Percentiles rank a stretch among this genome's conserved stretches.
phyloP scores from a whole-genome alignment of 805 yeast species.

The Metschnikowia orientalis region DNA sequence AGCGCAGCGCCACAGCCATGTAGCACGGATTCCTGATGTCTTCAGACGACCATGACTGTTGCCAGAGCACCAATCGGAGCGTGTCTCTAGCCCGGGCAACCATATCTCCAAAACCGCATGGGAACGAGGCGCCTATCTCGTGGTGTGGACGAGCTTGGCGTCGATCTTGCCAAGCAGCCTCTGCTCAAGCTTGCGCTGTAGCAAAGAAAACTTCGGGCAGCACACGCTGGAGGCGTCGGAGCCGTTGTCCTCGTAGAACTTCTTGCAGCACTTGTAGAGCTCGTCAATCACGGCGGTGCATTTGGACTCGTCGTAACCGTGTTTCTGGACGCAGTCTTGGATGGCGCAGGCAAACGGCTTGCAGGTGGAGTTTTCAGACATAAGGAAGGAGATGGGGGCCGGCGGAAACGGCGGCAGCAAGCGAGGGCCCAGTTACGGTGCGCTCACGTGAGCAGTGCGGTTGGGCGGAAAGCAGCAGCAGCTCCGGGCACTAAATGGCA shows the following conservation, averaged over 20 bases:
- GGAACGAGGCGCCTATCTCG: no score
- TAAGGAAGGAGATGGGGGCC: neutral
- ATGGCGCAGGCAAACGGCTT: conserved; percentile 79
- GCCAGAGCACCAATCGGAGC: no score
- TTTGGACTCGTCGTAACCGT: conserved; percentile 65
- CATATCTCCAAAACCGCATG: no score
- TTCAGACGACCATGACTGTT: no score
- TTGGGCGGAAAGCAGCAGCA: no score
- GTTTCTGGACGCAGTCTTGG: conserved; percentile 66
- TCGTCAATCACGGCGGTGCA: conserved; percentile 68
- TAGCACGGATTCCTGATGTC: no score
- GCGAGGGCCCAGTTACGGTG: neutral
- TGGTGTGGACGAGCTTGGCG: conserved; percentile 42
- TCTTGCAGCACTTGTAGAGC: conserved; percentile 69
- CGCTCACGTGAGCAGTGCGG: conserved; percentile 3
- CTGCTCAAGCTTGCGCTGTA: conserved; percentile 63
- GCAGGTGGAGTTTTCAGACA: conserved; percentile 45
- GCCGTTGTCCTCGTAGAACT: conserved; percentile 60
- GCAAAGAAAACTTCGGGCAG: conserved; percentile 68
- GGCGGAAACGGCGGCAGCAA: neutral
- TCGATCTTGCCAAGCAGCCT: conserved; percentile 53
- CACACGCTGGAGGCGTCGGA: conserved; percentile 60
- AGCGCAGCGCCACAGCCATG: no score
- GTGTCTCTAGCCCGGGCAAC: no score
- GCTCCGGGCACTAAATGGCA: conserved; percentile 12